Evolutionary conservation across 2,329 filamentous ascomycete species (phyloP), one percentile per base, ranked within the genome.

Genomic region (Didymella sp.): DNA sequence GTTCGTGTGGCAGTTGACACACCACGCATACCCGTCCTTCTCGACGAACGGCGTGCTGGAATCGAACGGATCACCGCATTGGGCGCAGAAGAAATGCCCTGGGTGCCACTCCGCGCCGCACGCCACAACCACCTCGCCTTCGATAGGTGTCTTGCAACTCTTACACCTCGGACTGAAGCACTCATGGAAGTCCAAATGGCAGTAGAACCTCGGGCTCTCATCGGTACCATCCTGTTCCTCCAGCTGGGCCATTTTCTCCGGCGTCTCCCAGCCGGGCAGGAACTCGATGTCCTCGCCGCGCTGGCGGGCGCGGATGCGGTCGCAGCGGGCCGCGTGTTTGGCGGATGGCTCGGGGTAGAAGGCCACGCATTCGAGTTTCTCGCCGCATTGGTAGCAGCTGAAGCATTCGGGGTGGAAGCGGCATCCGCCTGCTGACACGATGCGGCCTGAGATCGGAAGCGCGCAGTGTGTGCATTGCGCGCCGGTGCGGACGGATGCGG

Each of bases 121-220:
- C 1, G 95, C 95, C 13, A 97, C 89, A 28, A 97, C 88, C 65
- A 98, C 92, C 77, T 98, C 93, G 38, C 93, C 93, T 66, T 98
- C 88, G 70, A 99, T 99, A 3, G 95, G 94, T 7, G 95, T 99
- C 75, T 90, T 92, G 84, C 95, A 99, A 75, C 91, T 92, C 79
- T 95, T 95, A 83, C 95, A 99, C 38, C 92, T 87, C 4, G 95
- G 95, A 28, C 90, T 92, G 77, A 91, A 99, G 51, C 90, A 81
- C 78, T 99, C 95, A 76, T 99, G 95, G 85, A 93, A 99, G 80
- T 99, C 95, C n/a, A 99, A 85, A 74, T 98, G 94, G 78, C 95
- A 99, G 80, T 90, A 99, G 83, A 98, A 98, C 11, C 94, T 87
- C 42, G 91, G 82, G 2, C 67, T 58, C 33, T 85, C 84, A 72